Evolutionary conservation across 2,329 filamentous ascomycete species (phyloP).

Genomic region (Ophiostoma piceae): DNA sequence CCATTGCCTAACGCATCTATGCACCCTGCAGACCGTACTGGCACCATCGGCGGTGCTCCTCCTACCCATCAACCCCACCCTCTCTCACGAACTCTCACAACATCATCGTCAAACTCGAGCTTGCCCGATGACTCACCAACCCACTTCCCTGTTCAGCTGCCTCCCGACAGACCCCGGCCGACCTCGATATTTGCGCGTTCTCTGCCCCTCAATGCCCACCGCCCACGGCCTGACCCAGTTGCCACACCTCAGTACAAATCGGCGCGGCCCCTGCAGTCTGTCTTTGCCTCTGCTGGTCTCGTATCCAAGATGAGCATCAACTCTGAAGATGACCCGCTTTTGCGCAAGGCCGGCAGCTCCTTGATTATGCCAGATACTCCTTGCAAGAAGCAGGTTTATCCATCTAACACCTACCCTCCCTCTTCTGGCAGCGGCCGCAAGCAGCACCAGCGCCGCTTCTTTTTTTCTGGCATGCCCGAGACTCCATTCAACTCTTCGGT

Average conservation of each 20-base stretch:
- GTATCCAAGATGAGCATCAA: slow-evolving; percentile 91
- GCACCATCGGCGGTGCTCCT: not conserved
- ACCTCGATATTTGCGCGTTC: slow-evolving; percentile 65
- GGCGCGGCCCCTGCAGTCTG: slow-evolving; percentile 70
- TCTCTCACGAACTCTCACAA: slow-evolving; percentile 77
- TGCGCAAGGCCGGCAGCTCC: slow-evolving; percentile 48
- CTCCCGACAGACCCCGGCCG: slow-evolving; percentile 47
- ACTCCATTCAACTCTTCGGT: slow-evolving; percentile 65
- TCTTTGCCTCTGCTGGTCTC: slow-evolving; percentile 90
- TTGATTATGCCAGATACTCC: slow-evolving; percentile 85
- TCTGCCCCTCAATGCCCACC: slow-evolving; percentile 59
- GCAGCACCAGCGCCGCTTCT: slow-evolving; percentile 48
- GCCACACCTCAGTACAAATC: slow-evolving; percentile 75
- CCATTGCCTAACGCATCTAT: slow-evolving; percentile 50
- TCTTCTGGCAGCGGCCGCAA: slow-evolving; percentile 56
- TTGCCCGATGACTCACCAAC: slow-evolving; percentile 67
- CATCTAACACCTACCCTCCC: slow-evolving; percentile 62
- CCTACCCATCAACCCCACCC: slow-evolving; percentile 63
- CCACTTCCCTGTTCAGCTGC: slow-evolving; percentile 52
- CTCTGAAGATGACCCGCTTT: slow-evolving; percentile 59
- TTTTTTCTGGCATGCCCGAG: slow-evolving; percentile 72
- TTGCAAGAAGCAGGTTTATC: slow-evolving; percentile 76
- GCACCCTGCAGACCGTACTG: slow-evolving; percentile 44
- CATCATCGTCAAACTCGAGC: slow-evolving; percentile 78
- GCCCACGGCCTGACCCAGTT: slow-evolving; percentile 44